A percentile compares a stretch with the other conserved stretches of the same genome.
Conservation (phyloP, 257 asterid genomes). For the Gentiana dahurica region DNA sequence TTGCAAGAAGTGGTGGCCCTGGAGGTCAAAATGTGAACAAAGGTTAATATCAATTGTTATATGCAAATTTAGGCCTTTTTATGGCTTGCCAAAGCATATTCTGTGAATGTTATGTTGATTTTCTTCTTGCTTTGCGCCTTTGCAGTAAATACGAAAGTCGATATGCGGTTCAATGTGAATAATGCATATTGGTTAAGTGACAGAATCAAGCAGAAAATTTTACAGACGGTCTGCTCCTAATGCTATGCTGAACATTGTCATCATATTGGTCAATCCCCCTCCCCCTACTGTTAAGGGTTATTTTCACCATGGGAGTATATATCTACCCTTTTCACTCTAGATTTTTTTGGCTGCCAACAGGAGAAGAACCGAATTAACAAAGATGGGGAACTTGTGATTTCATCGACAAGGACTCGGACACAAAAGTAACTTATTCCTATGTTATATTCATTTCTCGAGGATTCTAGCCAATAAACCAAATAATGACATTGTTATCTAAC, state of each 20-base stretch:
- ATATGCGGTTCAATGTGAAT: slow-evolving; percentile 89
- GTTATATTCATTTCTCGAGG: slow-evolving; percentile 5
- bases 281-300: too few relatives aligned
- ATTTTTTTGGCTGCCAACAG: slow-evolving; percentile 25
- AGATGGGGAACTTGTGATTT: slow-evolving; percentile 85
- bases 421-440: slow-evolving; percentile 47
- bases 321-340: too few relatives aligned
- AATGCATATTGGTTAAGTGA: slow-evolving; percentile 75
- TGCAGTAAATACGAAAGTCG: slow-evolving; percentile 69
- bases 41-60: slow-evolving; percentile 30
- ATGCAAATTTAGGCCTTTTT: background rate
- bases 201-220: slow-evolving; percentile 64
- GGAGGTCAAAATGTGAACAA: slow-evolving; percentile 91
- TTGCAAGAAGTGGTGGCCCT: slow-evolving; percentile 92
- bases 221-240: slow-evolving; percentile 58
- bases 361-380: slow-evolving; percentile 81
- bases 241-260: too few relatives aligned
- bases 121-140: too few relatives aligned
- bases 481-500: slow-evolving; percentile 9
- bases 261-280: too few relatives aligned
- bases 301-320: too few relatives aligned
- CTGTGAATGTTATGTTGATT: slow-evolving; percentile 1
- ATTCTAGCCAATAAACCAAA: slow-evolving; percentile 7
- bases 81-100: slow-evolving; percentile 4
- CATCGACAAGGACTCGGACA: slow-evolving; percentile 83